Conservation (phyloP, 768 basidiomycete species). For the Candolleomyces efflorescens region DNA sequence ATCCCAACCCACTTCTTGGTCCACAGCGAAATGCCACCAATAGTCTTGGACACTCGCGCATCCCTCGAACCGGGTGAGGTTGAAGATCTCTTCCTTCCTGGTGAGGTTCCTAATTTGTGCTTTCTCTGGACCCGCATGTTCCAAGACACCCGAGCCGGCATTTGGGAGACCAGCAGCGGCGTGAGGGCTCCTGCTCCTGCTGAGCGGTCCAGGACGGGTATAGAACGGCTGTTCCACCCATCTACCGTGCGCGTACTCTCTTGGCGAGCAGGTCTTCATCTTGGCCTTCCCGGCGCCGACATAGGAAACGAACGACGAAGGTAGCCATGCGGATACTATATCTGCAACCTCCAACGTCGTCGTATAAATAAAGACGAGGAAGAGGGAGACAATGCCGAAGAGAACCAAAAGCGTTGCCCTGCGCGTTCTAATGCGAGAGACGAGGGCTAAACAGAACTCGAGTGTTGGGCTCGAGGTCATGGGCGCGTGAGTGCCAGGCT, state of each 20-base stretch:
- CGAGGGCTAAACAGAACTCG: too few relatives aligned
- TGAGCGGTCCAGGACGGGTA: conserved; percentile 15
- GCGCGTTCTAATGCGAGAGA: too few relatives aligned
- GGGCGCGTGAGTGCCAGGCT: too few relatives aligned
- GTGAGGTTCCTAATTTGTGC: conserved; percentile 22
- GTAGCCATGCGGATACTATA: too few relatives aligned
- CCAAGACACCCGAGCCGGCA: background rate
- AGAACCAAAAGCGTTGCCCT: too few relatives aligned
- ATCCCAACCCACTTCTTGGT: conserved; percentile 42
- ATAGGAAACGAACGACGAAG: too few relatives aligned
- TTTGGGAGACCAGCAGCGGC: background rate
- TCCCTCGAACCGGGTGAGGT: conserved; percentile 53
- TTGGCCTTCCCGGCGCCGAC: too few relatives aligned
- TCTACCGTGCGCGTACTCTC: conserved; percentile 7
- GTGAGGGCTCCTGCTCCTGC: conserved; percentile 6
- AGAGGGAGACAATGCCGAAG: too few relatives aligned
- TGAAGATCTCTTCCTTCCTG: conserved; percentile 38
- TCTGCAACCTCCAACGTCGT: too few relatives aligned
- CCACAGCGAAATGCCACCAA: conserved; percentile 58
- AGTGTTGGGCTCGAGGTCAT: too few relatives aligned
- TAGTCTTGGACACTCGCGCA: conserved; percentile 65
- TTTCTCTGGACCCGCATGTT: conserved; percentile 16
- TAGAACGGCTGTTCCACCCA: conserved; percentile 30
- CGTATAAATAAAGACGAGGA: too few relatives aligned
- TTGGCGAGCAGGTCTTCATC: background rate